Base-by-base conservation (phyloP, 1,284 basidiomycete species). In the Pisolithus thermaeus region DNA sequence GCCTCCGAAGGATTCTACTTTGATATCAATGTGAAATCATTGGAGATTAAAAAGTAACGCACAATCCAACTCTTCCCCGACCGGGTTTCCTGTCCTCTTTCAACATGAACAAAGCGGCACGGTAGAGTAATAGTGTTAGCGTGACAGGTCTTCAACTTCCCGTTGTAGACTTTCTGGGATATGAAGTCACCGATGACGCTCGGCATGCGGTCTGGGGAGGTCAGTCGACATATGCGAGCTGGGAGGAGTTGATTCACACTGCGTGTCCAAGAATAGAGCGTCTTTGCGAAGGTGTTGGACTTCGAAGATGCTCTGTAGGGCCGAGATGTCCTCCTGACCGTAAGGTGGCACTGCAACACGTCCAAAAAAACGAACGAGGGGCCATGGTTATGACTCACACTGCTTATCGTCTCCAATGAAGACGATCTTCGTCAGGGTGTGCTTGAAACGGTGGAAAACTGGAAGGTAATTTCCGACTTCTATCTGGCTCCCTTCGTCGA, bases 331-430 rank as follows among this genome's bases (percentile, higher is more conserved):
- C 14, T 78, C 77, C 54, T 71, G 67, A 11, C 76, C 78, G 59
- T 68, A 73, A 1, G 78, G 78, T 11, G 77, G 71, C 51, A 80
- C 79, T 80, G 48, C 53, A 7, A 46, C 44, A 46, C 23, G 18
- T 42, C 41, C 4, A 50, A 58, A 20, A 50, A 46, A 52, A 32
- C 23, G 14, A 7, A 32, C 23, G 20, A 18, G 8, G 16, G 51
- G n/a, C 28, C 8, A 11, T 5, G 9, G 5, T 23, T 23, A 39
- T 4, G 51, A 70, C 73, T 64, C 56, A 89, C 87, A 74, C 71
- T 90, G 88, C 58, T 80, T 84, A 58, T 86, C 73, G 70, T 90
- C 87, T 8, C 87, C 87, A 66, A 90, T 83, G 55, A 88, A 84
- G 51, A 80, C 81, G 1, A 84, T 63, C 57, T 87, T 88, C 22